Conservation (phyloP, 2,329 filamentous ascomycete species). For the Coniochaeta sp. region DNA sequence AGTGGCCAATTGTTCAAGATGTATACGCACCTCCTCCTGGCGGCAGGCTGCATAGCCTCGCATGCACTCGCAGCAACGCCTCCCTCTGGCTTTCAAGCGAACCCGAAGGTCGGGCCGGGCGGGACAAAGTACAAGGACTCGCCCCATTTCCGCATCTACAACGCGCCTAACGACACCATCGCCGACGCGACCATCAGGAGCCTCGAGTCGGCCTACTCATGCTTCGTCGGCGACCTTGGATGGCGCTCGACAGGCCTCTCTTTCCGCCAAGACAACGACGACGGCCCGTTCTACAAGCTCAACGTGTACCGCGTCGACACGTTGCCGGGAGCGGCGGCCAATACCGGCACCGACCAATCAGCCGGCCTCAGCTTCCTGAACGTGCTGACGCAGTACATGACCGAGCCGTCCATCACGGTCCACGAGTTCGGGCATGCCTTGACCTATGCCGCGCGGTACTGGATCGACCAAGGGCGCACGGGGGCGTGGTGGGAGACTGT, state of each 20-base stretch:
- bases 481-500: constrained; percentile 46
- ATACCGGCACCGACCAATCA: constrained; percentile 29
- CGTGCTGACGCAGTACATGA: constrained; percentile 31
- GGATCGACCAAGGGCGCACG: constrained; percentile 36
- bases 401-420: constrained; percentile 31
- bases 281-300: constrained; percentile 36
- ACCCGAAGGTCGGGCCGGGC: constrained; percentile 18
- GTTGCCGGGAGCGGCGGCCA: constrained; percentile 28
- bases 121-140: constrained; percentile 25
- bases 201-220: constrained; percentile 37
- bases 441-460: constrained; percentile 34
- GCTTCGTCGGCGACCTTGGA: constrained; percentile 23
- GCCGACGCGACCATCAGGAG: constrained; percentile 25
- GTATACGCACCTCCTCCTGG: too few species aligned
- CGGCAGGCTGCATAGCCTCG: constrained; percentile 4
- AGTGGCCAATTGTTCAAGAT: too few species aligned
- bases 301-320: constrained; percentile 35
- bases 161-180: constrained; percentile 18
- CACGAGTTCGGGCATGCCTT: constrained; percentile 44
- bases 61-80: constrained; percentile 10
- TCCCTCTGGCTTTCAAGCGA: constrained; percentile 20
- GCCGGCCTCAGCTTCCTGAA: constrained; percentile 35
- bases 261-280: constrained; percentile 20
- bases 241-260: constrained; percentile 27
- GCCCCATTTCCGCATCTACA: constrained; percentile 33